phyloP scores from a whole-genome alignment of 1,139 yeast species.

The Blastobotrys buckinghamii region DNA sequence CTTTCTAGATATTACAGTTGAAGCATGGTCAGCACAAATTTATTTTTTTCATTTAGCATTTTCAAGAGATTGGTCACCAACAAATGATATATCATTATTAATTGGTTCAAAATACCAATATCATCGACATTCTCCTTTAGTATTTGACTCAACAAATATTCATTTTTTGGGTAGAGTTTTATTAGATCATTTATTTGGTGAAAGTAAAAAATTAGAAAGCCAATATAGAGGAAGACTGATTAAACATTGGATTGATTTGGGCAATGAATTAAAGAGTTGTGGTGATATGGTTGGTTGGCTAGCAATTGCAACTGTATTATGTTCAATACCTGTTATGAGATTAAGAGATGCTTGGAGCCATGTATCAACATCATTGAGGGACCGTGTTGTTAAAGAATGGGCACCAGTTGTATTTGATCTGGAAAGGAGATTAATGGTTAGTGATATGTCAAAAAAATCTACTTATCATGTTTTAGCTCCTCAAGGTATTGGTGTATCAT shows the following conservation, averaged over 20 bases:
- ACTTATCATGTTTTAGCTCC: constrained; percentile 80
- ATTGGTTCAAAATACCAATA: constrained; percentile 39
- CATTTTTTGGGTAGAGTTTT: constrained; percentile 74
- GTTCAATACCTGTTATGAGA: constrained; percentile 79
- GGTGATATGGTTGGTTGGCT: constrained; percentile 97
- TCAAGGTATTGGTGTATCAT: constrained; percentile 74
- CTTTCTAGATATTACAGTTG: constrained; percentile 30
- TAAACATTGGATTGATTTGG: constrained; percentile 83
- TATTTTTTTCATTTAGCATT: constrained; percentile 34
- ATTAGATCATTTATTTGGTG: constrained; percentile 57
- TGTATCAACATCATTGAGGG: constrained; percentile 57
- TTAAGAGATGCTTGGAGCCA: constrained; percentile 69
- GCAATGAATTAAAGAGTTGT: constrained; percentile 64
- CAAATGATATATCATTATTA: constrained; percentile 53
- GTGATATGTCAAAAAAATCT: constrained; percentile 42
- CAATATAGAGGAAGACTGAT: constrained; percentile 57
- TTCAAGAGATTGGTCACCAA: constrained; percentile 64
- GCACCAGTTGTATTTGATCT: constrained; percentile 89
- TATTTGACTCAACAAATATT: constrained; percentile 66
- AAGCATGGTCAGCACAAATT: constrained; percentile 33
- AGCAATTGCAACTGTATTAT: constrained; percentile 77
- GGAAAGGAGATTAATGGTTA: constrained; percentile 64
- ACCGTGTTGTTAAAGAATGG: constrained; percentile 76
- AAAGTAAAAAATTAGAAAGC: constrained; percentile 23
- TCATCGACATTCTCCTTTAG: constrained; percentile 48